Evolutionary conservation across 2,329 filamentous ascomycete species (phyloP), one percentile per base, ranked within the genome.

Genomic region (Colletotrichum zoysiae): DNA sequence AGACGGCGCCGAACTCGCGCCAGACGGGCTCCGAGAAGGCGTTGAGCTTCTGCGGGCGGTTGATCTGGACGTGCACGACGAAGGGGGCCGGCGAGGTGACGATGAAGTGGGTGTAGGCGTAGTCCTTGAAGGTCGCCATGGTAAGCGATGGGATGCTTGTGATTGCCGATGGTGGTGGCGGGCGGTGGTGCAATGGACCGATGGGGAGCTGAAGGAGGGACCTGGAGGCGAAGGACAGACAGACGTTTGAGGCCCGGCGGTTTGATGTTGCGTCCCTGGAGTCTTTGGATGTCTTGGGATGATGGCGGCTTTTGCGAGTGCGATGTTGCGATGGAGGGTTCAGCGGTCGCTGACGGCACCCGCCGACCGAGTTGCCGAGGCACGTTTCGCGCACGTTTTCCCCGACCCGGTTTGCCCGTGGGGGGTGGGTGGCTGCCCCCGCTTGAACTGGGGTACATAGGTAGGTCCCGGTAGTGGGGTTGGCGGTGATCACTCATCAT

Each of bases 31-130:
- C 90, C 75, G 90, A 88, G 81, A 97, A 98, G 74, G 95, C 91
- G 81, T 98, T 98, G 80, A 98, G 85, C 84, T 97, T 97, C 75
- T 89, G 82, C 1, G 95, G 90, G 1, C 95, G 89, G 84, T 97
- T 95, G 83, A 97, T 97, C 83, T 98, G 92, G 71, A 98, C 92
- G 80, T 97, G 94, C n/a, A 91, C 93, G 60, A 98, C 91, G 84
- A 90, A 90, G 78, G 91, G 87, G 48, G 84, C 78, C 0, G 95
- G 93, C 53, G 90, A 90, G n/a, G 88, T 90, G 76, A 97, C 86
- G 75, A 90, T 89, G 87, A 94, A 95, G 85, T 93, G 86, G 76
- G 91, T 84, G 82, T 89, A 91, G 46, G 76, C 75, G 50, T 81
- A 75, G 79, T 88, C 73, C 57, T 74, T 71, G 73, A 72, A 67